phyloP scores from a whole-genome alignment of 1,284 basidiomycete genomes.

The Irpex lacteus region DNA sequence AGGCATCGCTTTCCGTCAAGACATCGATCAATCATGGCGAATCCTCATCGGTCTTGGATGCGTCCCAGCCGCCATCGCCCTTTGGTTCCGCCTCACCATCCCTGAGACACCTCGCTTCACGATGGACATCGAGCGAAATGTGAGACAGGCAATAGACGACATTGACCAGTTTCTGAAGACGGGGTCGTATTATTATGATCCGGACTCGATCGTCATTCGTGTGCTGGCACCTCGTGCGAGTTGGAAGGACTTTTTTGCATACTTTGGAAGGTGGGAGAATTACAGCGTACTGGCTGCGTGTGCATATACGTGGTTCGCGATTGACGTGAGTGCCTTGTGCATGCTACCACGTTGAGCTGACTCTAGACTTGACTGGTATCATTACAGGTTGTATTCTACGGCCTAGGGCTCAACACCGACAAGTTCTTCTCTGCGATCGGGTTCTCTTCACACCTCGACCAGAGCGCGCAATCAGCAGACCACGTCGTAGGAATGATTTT shows the following conservation, averaged over 20 bases:
- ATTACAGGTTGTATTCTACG: conserved; percentile 76
- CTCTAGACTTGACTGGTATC: neutral
- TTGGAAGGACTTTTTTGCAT: conserved; percentile 55
- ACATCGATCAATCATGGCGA: conserved; percentile 65
- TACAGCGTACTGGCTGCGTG: conserved; percentile 55
- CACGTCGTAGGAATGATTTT: conserved; percentile 24
- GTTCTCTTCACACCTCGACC: conserved; percentile 28
- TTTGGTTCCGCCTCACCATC: conserved; percentile 78
- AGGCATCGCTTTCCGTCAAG: conserved; percentile 17
- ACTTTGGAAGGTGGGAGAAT: conserved; percentile 66
- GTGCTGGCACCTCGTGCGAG: conserved; percentile 64
- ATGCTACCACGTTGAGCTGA: conserved; percentile 11
- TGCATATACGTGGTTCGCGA: conserved; percentile 61
- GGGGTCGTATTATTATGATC: conserved; percentile 49
- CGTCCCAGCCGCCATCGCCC: conserved; percentile 62
- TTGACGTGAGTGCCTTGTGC: conserved; percentile 38
- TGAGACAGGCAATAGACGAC: conserved; percentile 62
- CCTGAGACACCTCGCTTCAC: conserved; percentile 85
- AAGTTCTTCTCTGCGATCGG: conserved; percentile 60
- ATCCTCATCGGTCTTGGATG: conserved; percentile 70
- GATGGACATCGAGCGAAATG: conserved; percentile 86
- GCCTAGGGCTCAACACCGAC: conserved; percentile 74
- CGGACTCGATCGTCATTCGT: conserved; percentile 55
- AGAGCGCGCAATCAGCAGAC: neutral
- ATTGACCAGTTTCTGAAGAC: conserved; percentile 64